Conservation (phyloP, 768 basidiomycete species). For the Hysterangium stoloniferum region DNA sequence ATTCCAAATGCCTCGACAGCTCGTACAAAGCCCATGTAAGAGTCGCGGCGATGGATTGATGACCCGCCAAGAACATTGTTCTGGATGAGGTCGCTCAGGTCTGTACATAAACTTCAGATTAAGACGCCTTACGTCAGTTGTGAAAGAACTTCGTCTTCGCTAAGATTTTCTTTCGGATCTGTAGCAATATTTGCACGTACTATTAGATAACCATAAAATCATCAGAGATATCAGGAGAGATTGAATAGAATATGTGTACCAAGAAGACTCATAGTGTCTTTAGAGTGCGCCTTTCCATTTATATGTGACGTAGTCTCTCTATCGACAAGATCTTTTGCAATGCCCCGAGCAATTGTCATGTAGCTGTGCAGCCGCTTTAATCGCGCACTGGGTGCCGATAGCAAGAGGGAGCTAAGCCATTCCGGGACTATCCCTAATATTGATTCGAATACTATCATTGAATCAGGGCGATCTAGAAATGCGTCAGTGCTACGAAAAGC, state of each 20-base stretch:
- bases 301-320: slow-evolving; percentile 18
- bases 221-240: neutral
- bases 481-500: neutral
- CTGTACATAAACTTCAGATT: neutral
- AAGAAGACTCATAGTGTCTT: slow-evolving; percentile 29
- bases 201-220: neutral
- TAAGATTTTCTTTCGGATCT: slow-evolving; percentile 22
- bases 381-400: slow-evolving; percentile 23
- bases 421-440: slow-evolving; percentile 24
- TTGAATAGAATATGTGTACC: slow-evolving; percentile 14
- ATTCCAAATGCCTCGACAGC: slow-evolving; percentile 20
- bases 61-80: neutral
- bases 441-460: slow-evolving; percentile 20
- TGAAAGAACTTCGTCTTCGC: slow-evolving; percentile 25
- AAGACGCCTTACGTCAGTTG: slow-evolving; percentile 23
- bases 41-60: slow-evolving; percentile 24
- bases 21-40: slow-evolving; percentile 25
- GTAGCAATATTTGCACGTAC: slow-evolving; percentile 25
- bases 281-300: slow-evolving; percentile 16
- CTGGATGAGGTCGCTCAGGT: neutral
- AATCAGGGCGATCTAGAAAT: neutral
- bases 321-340: slow-evolving; percentile 19
- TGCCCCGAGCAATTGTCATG: slow-evolving; percentile 17
- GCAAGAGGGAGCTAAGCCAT: slow-evolving; percentile 18
- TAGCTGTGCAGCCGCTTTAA: slow-evolving; percentile 24